Evolutionary conservation across 306 rosid genomes (phyloP), one percentile per base, ranked within the genome.

Genomic region (Alnus rubra): DNA sequence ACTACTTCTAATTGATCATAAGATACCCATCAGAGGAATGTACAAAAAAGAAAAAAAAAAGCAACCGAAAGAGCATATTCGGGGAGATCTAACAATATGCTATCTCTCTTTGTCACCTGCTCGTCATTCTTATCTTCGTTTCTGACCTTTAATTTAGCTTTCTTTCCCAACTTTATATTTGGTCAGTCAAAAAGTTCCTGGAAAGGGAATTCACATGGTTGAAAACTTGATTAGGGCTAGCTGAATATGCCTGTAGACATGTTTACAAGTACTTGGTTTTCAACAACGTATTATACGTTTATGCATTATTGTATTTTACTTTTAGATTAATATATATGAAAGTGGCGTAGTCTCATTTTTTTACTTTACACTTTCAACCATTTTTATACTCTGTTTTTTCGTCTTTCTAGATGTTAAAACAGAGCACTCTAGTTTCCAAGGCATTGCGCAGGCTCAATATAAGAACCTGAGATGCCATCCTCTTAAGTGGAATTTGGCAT

Each of bases 71-170:
- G 12, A 48, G 51, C 51, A 48, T 48, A 48, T 48, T 6, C 51
- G 64, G 30, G 30, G 31, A 58, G 64, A 58, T 58, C 31, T 19
- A 58, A 7, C 8, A 58, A 28, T 39, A 39, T 39, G 44, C 51
- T 48, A 48, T 63, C 69, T 33, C 69, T 63, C 69, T 63, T 12
- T 63, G 69, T 30, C 47, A 63, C 42, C 39, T 13, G 42, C 69
- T 63, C 5, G 45, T 63, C 19, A 30, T 63, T 63, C 69, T 63
- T 63, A 33, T 63, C 69, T 13, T 63, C n/a, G 10, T 63, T 35
- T 63, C 14, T 60, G 14, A 12, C 19, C 33, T 60, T 28, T 28
- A 8, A 23, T 23, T 23, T 23, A 23, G 39, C 67, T 63, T 63
- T 35, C 45, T 15, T 63, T 63, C 31, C 9, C 47, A 5, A 63